Base-by-base conservation (phyloP, 768 basidiomycete genomes). In the Lentinula boryana region DNA sequence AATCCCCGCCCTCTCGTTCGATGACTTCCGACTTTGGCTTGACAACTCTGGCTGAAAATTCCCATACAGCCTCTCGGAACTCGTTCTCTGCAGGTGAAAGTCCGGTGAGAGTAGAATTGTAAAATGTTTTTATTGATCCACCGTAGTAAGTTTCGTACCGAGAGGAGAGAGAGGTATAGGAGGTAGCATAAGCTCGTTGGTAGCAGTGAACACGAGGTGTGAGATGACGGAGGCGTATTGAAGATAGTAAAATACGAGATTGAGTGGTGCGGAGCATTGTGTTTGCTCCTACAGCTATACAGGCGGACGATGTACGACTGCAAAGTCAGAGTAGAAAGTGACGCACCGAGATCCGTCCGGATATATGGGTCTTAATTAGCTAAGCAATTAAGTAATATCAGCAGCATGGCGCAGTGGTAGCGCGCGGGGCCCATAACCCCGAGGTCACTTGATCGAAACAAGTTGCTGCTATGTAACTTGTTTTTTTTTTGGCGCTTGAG, bases 21-120 rank as follows among this genome's bases (percentile, higher is more conserved):
- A 95, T 88, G 65, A 93, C 87, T 60, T 83, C 89, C 8, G 94
- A 94, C 63, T 89, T 76, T 3, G 94, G 95, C 1, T 92, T 89
- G 46, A 97, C 76, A 71, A 95, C 94, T 64, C 84, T 84, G 72
- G 88, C 78, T 2, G 93, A 87, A 66, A 97, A 98, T 53, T 88
- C 84, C 23, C 77, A 73, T 1, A 96, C 85, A 1, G 88, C 90
- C 68, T 85, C 84, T 62, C 91, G 77, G 69, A 98, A 95, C 94
- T 97, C 55, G 36, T 56, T 36, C 31, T 56, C 55, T 3, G 55
- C 18, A 2, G 55, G 55, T 40, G 55, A 43, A 32, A 56, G 55
- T 7, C 55, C 55, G 9, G 55, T 27, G 4, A 56, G 32, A 1
- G 55, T 56, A 10, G 55, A 15, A 10, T 56, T 56, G 40, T 56